A percentile compares a stretch with the other conserved stretches of the same genome.
Evolutionary conservation across 2,329 filamentous ascomycete species (phyloP).

Genomic region (Neocatenulostroma microsporum): DNA sequence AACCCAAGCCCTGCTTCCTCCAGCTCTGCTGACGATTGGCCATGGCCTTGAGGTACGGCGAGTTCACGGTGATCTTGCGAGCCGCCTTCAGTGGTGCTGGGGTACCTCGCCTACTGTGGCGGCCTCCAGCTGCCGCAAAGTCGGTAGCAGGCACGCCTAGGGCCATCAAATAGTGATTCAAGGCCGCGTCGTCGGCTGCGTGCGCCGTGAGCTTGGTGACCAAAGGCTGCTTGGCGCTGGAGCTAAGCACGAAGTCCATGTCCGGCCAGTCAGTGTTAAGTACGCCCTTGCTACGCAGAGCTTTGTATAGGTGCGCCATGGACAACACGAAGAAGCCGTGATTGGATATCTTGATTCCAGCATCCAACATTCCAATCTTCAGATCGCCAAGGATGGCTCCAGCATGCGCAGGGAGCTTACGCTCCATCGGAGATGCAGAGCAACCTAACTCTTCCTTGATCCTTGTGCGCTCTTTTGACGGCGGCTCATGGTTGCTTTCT

Average conservation of each 20-base stretch:
- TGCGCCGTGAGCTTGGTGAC: not conserved
- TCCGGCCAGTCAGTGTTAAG: conserved; percentile 8
- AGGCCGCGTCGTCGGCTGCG: not conserved
- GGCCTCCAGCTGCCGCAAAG: too few relatives aligned
- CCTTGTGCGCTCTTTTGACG: too few relatives aligned
- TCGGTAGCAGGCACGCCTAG: not conserved
- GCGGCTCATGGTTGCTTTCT: too few relatives aligned
- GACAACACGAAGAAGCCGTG: conserved; percentile 1
- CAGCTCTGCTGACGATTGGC: not conserved
- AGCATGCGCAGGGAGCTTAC: conserved; percentile 5
- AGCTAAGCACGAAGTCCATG: conserved; percentile 8
- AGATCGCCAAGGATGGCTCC: conserved; percentile 4
- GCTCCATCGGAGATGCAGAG: conserved; percentile 3
- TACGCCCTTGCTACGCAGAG: conserved; percentile 2
- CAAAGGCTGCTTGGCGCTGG: conserved; percentile 2
- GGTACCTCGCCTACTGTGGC: too few relatives aligned
- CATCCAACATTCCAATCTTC: conserved; percentile 5
- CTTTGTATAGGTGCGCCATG: conserved; percentile 11
- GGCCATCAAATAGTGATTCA: conserved; percentile 2
- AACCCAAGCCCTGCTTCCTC: not conserved
- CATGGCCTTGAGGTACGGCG: not conserved
- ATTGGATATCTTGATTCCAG: conserved; percentile 2
- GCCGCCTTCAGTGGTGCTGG: not conserved
- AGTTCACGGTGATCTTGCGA: conserved; percentile 1
- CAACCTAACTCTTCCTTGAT: too few relatives aligned